Conservation (phyloP, 768 basidiomycete species). For the Auriscalpium vulgare region DNA sequence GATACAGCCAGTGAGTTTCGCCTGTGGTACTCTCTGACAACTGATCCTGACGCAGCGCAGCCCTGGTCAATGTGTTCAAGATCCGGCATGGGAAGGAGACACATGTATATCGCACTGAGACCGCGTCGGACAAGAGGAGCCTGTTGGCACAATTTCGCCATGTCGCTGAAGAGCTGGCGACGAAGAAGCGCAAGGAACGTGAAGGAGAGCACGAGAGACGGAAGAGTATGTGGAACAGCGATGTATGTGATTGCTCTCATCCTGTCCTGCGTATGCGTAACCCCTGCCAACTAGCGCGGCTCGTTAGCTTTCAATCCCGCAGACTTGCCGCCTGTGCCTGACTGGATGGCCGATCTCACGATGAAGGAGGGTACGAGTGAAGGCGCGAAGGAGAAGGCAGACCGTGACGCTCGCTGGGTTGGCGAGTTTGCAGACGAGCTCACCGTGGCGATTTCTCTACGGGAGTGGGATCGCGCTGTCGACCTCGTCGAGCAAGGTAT, state of each 20-base stretch:
- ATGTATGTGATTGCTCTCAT: conserved; percentile 27
- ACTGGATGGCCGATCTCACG: conserved; percentile 70
- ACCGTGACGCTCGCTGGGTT: conserved; percentile 79
- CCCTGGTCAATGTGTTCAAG: conserved; percentile 95
- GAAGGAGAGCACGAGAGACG: conserved; percentile 89
- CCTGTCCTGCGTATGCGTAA: neutral
- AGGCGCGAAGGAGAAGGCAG: conserved; percentile 63
- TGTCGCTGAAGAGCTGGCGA: conserved; percentile 84
- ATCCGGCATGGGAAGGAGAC: conserved; percentile 90
- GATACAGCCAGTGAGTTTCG: conserved; percentile 72
- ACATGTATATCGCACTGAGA: conserved; percentile 86
- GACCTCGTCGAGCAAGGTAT: conserved; percentile 75
- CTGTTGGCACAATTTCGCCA: conserved; percentile 82
- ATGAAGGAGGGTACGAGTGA: conserved; percentile 44
- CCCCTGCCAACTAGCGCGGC: conserved; percentile 18
- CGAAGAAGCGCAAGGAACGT: conserved; percentile 86
- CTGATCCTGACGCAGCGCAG: conserved; percentile 22
- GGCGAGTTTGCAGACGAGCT: conserved; percentile 89
- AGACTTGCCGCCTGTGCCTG: conserved; percentile 54
- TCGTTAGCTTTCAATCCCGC: conserved; percentile 24
- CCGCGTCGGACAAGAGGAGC: conserved; percentile 74
- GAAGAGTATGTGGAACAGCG: conserved; percentile 59
- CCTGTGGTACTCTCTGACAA: neutral
- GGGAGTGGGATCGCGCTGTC: conserved; percentile 87
- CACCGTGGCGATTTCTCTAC: conserved; percentile 82